Percentiles rank a stretch among this genome's conserved stretches.
Conservation (phyloP, 2,329 filamentous ascomycete genomes). For the Reticulascus tulasneorum region DNA sequence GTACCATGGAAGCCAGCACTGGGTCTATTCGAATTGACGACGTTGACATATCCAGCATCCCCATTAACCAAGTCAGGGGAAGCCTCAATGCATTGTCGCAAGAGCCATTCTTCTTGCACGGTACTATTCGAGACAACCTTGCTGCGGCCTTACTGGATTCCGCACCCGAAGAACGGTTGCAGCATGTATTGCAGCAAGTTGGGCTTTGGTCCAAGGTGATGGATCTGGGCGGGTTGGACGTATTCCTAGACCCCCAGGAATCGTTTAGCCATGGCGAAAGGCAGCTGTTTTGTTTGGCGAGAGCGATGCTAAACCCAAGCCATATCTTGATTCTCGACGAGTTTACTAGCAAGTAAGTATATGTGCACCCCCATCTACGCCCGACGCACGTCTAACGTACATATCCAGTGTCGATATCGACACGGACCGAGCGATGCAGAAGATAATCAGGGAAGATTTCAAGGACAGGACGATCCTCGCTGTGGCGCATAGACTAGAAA, state of each 20-base stretch:
- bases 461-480: constrained; percentile 21
- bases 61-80: constrained; percentile 84
- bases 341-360: constrained; percentile 72
- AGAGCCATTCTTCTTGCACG: constrained; percentile 47
- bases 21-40: constrained; percentile 88
- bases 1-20: constrained; percentile 82
- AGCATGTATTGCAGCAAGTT: constrained; percentile 29
- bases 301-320: constrained; percentile 47
- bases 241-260: constrained; percentile 43
- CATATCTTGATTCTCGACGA: constrained; percentile 97
- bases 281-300: constrained; percentile 59
- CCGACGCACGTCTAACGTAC: no score
- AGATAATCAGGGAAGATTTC: constrained; percentile 22
- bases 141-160: no score
- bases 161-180: constrained; percentile 25
- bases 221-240: constrained; percentile 28
- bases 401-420: constrained; percentile 25
- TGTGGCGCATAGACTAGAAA: constrained; percentile 23
- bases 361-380: no score
- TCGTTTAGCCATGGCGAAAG: constrained; percentile 55
- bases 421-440: constrained; percentile 20
- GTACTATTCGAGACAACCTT: constrained; percentile 43
- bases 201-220: no score
- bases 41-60: constrained; percentile 84
- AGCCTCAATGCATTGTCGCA: constrained; percentile 52